These are phyloP conservation scores for Cryptosporidium canis DNA, from an alignment of 169 alveolate species.

Conservation along the genomic window DNA sequence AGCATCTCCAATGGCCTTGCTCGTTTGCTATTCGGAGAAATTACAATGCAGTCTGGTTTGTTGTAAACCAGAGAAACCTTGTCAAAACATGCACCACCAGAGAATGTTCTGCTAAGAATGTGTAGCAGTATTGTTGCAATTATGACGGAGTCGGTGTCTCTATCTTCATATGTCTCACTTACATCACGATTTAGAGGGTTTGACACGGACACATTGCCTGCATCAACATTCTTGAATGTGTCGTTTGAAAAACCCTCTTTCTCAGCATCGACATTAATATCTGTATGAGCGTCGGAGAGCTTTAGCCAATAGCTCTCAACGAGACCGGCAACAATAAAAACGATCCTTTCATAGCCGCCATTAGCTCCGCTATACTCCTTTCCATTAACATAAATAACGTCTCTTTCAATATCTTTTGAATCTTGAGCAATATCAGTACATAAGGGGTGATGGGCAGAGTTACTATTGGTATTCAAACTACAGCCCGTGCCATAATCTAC, in stretches of 20 bases:
- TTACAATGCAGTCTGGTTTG: conserved; percentile 52
- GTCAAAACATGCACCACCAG: conserved; percentile 68
- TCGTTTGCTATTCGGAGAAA: conserved; percentile 57
- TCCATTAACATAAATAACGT: conserved; percentile 48
- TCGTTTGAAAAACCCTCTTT: background rate
- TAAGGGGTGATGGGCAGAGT: conserved; percentile 18
- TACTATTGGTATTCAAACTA: background rate
- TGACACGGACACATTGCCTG: background rate
- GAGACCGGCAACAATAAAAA: conserved; percentile 12
- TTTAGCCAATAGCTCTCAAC: conserved; percentile 53
- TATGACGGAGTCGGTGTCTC: conserved; percentile 32
- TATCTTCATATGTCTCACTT: conserved; percentile 10
- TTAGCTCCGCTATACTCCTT: conserved; percentile 55
- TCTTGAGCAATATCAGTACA: conserved; percentile 71
- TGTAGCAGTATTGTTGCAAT: conserved; percentile 53
- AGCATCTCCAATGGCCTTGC: conserved; percentile 69
- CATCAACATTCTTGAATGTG: background rate
- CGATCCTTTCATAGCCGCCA: conserved; percentile 48
- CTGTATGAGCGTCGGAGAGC: background rate
- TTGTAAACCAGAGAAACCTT: conserved; percentile 51
- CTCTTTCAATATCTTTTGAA: conserved; percentile 69
- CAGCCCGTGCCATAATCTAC: background rate
- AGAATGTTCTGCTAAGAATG: conserved; percentile 46
- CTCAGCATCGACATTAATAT: background rate
- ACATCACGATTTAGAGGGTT: background rate